These are phyloP conservation scores for Saccharomycopsis fodiens DNA, from an alignment of 805 yeast genomes.

Conservation along the genomic window DNA sequence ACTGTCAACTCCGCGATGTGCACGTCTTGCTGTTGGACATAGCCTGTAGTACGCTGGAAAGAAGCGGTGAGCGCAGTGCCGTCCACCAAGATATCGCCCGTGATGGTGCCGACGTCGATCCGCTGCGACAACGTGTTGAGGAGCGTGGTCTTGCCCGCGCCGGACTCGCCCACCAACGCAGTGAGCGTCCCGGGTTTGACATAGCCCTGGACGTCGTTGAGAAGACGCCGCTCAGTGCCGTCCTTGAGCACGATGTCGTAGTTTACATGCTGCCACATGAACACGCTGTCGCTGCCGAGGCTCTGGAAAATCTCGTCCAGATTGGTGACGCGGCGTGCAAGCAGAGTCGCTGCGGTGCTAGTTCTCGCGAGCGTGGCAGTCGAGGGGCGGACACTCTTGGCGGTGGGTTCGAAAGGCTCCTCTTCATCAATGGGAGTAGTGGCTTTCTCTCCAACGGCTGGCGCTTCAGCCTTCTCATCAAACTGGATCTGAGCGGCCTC, in stretches of 20 bases:
- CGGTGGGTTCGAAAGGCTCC: background rate
- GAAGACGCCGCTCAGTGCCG: constrained; percentile 34
- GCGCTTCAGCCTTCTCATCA: background rate
- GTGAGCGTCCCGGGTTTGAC: constrained; percentile 59
- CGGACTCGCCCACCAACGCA: constrained; percentile 53
- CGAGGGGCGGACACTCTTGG: constrained; percentile 9
- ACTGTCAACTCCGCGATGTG: constrained; percentile 44
- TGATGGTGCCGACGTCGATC: constrained; percentile 41
- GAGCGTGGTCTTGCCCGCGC: constrained; percentile 53
- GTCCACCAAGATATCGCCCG: constrained; percentile 51
- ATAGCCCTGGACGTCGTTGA: constrained; percentile 49
- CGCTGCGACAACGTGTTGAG: constrained; percentile 46
- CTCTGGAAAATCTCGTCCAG: constrained; percentile 11
- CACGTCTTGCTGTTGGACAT: constrained; percentile 52
- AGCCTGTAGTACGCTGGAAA: constrained; percentile 47
- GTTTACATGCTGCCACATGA: constrained; percentile 42
- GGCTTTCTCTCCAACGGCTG: background rate
- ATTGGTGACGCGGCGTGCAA: too few species aligned
- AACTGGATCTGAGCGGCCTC: background rate
- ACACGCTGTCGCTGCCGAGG: constrained; percentile 33
- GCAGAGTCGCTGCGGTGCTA: background rate
- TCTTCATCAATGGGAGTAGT: background rate
- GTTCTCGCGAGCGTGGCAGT: constrained; percentile 9
- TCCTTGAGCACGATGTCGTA: constrained; percentile 19
- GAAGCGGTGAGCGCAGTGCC: constrained; percentile 41